Base-by-base conservation (phyloP, 257 asterid genomes). In the Scutellaria minor region DNA sequence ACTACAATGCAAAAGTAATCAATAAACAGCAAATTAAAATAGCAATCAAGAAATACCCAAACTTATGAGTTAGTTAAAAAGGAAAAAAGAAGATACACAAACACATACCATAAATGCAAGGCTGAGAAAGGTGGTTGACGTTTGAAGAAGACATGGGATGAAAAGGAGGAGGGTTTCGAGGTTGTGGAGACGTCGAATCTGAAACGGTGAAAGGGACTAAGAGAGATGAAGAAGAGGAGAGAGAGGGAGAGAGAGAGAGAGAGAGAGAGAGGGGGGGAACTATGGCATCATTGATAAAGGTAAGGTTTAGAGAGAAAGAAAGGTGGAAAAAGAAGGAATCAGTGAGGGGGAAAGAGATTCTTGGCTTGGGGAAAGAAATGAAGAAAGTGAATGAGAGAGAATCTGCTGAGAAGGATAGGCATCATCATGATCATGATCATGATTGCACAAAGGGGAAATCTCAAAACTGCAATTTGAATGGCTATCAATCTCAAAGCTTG, bases 331-430 rank as follows among this genome's bases (percentile, higher is more conserved):
- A 68, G 73, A 31, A 54, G 9, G 74, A 69, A 69, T 69, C 55
- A 40, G 45, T 55, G 56, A 69, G 63, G 64, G 27, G 56, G 74
- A 42, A 69, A 69, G 74, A 69, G 66, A 69, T 69, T 55, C 74
- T 69, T 69, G 65, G 74, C 65, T 69, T 69, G 74, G 65, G 59
- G 74, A 69, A 69, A 69, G 56, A 69, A 69, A 55, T 1, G 66
- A 44, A 42, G 56, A 69, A 69, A 69, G 65, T 20, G 55, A 55
- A 68, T 53, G 73, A 64, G 41, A 22, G 64, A 18, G 73, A 68
- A 68, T 68, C 64, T 68, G 63, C 24, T 68, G 73, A 68, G 9
- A 52, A 68, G 73, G 71, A 66, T 65, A 44, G 70, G 0, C 37
- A 31, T 31, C 37, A 31, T 31, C 37, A 31, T 31, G 5, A 31